Evolutionary conservation across 2,329 filamentous ascomycete species (phyloP), one percentile per base, ranked within the genome.

Genomic region (Colletotrichum lupini): DNA sequence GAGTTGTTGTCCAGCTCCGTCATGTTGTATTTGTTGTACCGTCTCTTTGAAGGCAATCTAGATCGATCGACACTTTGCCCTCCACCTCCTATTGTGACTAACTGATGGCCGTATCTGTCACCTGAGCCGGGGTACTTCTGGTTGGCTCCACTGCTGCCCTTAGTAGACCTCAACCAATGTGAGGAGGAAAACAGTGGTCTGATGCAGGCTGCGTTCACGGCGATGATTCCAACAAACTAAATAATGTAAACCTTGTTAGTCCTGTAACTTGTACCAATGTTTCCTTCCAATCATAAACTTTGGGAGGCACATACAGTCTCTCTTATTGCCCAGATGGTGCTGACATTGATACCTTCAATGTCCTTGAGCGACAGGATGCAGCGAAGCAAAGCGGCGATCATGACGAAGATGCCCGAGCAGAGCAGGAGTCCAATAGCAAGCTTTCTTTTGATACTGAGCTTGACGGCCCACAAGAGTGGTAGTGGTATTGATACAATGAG

Each of bases 341-440:
- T 81, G 2, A 79, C 74, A 69, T 84, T 83, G 76, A 85, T 82
- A 19, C 78, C 79, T 22, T 82, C 59, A 49, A 83, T 81, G 30
- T 81, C 77, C 30, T 78, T 73, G 0, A 86, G 77, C 14, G 81
- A 83, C 5, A 83, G 74, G 46, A 84, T 73, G 67, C 82, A 85
- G n/a, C 84, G 83, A 46, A 86, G 77, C 0, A 86, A 73, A 1
- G 84, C 81, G 26, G 83, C 83, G 8, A 82, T 75, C 72, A 86
- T 84, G 67, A 85, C 81, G 72, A 86, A 86, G n/a, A 86, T 52
- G 4, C 84, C 83, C 3, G 83, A 83, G 63, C 82, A 86, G 12
- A 86, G 82, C 0, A 85, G 77, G 5, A 83, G 35, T 1, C 80
- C 80, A 56, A 85, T 81, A 19, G 83, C 76, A 3, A 85, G 22